Evolutionary conservation across 1,284 basidiomycete genomes (phyloP).

Genomic region (Pyrrhoderma lamaoense): DNA sequence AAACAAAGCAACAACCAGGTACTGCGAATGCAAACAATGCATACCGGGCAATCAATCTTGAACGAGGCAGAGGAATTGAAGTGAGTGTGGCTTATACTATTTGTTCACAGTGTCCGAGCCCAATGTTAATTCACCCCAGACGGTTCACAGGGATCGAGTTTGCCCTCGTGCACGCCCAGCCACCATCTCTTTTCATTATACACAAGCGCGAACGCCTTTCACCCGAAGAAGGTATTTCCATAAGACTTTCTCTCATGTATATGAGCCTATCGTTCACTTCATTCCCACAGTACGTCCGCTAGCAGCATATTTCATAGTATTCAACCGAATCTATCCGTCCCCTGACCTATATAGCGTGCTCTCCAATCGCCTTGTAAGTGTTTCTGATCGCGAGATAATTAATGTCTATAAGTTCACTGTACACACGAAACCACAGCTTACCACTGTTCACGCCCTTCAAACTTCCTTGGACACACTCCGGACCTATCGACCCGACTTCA

Average conservation of each 20-base stretch:
- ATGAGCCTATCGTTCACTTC: conserved; percentile 9
- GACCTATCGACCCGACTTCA: conserved; percentile 65
- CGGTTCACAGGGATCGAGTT: conserved; percentile 81
- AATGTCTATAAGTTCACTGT: background rate
- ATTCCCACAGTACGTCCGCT: conserved; percentile 53
- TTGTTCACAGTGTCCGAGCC: conserved; percentile 10
- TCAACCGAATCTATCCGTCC: conserved; percentile 80
- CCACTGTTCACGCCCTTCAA: conserved; percentile 65
- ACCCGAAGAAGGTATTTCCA: conserved; percentile 62
- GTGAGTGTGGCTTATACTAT: conserved; percentile 34
- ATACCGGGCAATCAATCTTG: conserved; percentile 59
- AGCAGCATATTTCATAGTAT: conserved; percentile 77
- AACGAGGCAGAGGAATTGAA: conserved; percentile 77
- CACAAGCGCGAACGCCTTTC: conserved; percentile 78
- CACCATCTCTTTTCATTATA: conserved; percentile 76
- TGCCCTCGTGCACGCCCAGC: conserved; percentile 66
- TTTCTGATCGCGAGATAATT: conserved; percentile 1
- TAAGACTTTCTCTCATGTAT: conserved; percentile 4
- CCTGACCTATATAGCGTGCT: conserved; percentile 77
- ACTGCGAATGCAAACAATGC: conserved; percentile 82
- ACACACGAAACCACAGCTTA: conserved; percentile 39
- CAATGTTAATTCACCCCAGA: conserved; percentile 32
- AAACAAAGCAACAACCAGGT: conserved; percentile 86
- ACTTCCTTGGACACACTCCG: conserved; percentile 64
- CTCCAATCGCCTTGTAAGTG: conserved; percentile 69